Evolutionary conservation across 768 basidiomycete species (phyloP).

Genomic region (Dacryopinax primogenitus): DNA sequence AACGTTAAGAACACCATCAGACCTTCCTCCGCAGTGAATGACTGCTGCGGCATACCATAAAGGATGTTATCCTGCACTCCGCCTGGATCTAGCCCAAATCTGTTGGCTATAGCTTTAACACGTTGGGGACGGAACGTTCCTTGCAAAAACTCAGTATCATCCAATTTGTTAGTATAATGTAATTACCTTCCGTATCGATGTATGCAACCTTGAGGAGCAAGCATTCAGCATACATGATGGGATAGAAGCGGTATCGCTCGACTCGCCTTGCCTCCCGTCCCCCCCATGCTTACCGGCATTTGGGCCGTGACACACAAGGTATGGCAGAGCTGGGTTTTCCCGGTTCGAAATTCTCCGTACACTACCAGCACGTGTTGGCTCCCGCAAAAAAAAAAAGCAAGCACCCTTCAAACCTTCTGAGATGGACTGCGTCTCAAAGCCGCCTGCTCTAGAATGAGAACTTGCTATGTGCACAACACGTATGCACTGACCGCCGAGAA

Average conservation of each 20-base stretch:
- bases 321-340: slow-evolving; percentile 90
- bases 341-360: slow-evolving; percentile 91
- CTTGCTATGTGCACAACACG: not conserved
- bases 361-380: slow-evolving; percentile 35
- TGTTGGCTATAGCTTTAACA: slow-evolving; percentile 77
- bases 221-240: not conserved
- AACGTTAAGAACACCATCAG: slow-evolving; percentile 14
- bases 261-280: slow-evolving; percentile 71
- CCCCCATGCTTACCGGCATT: slow-evolving; percentile 78
- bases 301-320: slow-evolving; percentile 88
- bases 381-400: too few relatives aligned
- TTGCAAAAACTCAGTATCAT: slow-evolving; percentile 21
- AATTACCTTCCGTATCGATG: slow-evolving; percentile 70
- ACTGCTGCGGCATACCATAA: slow-evolving; percentile 43
- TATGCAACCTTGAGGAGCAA: slow-evolving; percentile 55
- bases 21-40: not conserved
- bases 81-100: slow-evolving; percentile 80
- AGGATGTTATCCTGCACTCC: slow-evolving; percentile 65
- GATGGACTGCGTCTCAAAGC: slow-evolving; percentile 84
- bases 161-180: slow-evolving; percentile 21
- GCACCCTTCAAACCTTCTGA: slow-evolving; percentile 52
- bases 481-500: slow-evolving; percentile 57
- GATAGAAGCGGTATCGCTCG: not conserved
- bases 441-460: slow-evolving; percentile 40
- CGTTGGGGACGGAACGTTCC: slow-evolving; percentile 94